Base-by-base conservation (phyloP, 2,329 filamentous ascomycete species). In the Venturia asperata region DNA sequence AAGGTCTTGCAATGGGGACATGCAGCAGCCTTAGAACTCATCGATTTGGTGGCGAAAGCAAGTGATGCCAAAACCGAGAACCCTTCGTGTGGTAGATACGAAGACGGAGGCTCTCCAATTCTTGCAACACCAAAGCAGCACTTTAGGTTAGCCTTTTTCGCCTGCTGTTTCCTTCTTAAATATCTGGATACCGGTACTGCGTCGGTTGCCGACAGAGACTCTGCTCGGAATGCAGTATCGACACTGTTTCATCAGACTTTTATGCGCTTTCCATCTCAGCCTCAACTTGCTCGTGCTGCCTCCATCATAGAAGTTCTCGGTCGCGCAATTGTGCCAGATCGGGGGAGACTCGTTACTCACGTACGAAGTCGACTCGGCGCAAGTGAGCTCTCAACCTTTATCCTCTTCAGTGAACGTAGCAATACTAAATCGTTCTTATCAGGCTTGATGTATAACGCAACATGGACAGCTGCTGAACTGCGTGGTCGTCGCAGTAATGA, bases 141-240 rank as follows among this genome's bases (percentile, higher is more conserved):
- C 19, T 67, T 64, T 24, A 52, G 64, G 34, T 24, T 67, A 13
- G 64, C 61, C 5, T 67, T 66, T 39, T 62, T 64, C 30, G 66
- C 66, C 24, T 67, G 66, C 61, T 37, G 63, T 45, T 64, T 67
- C 37, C 66, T 67, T 41, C 37, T 67, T 17, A 60, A 67, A n/a
- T 67, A 64, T 43, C 52, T 67, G 37, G 66, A 66, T 37, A 64
- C 45, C 41, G 41, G 42, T 6, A 37, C 45, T 24, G 60, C 66
- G 17, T 67, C 64, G 24, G 55, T 34, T 24, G 34, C 45, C 9
- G 66, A 67, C 37, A 62, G 63, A 30, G 64, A 66, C 60, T 64
- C 66, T 52, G 66, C 66, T 19, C 64, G 66, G 24, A 64, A 61
- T n/a, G 66, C 66, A 10, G 61, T 67, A 24, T 49, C 55, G n/a